A percentile compares a stretch with the other conserved stretches of the same genome.
Evolutionary conservation across 228 moss, liverwort and hornwort species (phyloP).

Genomic region (Sphagnum magellanicum): DNA sequence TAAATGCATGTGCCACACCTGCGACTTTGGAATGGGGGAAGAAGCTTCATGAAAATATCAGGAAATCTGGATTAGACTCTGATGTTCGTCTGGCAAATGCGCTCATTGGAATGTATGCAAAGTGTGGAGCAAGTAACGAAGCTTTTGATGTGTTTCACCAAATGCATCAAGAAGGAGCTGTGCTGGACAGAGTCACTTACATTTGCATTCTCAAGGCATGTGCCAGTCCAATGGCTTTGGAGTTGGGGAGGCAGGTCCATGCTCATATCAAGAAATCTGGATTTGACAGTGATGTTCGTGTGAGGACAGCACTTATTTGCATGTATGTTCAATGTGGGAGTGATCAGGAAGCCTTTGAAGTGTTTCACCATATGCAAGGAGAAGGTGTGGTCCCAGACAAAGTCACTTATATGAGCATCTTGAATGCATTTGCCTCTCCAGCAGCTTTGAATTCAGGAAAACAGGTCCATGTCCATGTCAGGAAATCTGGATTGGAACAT

Average conservation of each 20-base stretch:
- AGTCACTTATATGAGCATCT: slow-evolving; percentile 17
- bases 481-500: not conserved
- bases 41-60: not conserved
- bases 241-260: not conserved
- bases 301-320: not conserved
- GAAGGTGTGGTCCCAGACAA: slow-evolving; percentile 30
- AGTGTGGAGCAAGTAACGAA: not conserved
- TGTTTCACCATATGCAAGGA: slow-evolving; percentile 9
- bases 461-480: not conserved
- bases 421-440: not conserved
- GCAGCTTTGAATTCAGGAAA: not conserved
- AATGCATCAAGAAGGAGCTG: slow-evolving; percentile 3
- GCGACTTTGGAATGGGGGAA: too few species aligned
- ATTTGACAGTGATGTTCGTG: slow-evolving; percentile 4
- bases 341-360: not conserved
- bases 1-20: slow-evolving; percentile 9
- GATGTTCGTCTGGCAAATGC: not conserved
- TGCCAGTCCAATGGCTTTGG: not conserved
- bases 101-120: not conserved
- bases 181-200: not conserved
- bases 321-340: slow-evolving; percentile 5
- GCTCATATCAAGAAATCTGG: slow-evolving; percentile 1
- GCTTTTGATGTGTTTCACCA: not conserved
- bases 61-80: not conserved
- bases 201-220: not conserved